phyloP scores from a whole-genome alignment of 495 filamentous ascomycete species.

The Tuber melanosporum region DNA sequence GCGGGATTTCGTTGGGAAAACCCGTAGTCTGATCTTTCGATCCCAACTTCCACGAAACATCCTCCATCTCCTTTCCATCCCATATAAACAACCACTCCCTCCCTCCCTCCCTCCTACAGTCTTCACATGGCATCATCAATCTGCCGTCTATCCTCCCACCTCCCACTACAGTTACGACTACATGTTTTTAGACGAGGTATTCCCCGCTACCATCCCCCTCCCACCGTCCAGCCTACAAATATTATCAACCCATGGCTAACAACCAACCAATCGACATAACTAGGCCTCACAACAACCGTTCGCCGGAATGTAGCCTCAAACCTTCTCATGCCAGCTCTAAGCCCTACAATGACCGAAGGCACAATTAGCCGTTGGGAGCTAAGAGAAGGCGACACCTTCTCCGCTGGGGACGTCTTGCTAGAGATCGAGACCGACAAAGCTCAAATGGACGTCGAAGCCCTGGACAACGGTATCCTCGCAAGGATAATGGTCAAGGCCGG shows the following conservation, averaged over 20 bases:
- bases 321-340: constrained; percentile 80
- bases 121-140: constrained; percentile 46
- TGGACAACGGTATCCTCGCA: constrained; percentile 70
- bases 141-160: constrained; percentile 45
- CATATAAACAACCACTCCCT: constrained; percentile 5
- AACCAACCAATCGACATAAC: background rate
- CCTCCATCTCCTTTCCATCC: constrained; percentile 5
- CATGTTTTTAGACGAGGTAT: constrained; percentile 51
- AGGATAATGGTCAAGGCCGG: constrained; percentile 65
- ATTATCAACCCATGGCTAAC: constrained; percentile 1
- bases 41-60: constrained; percentile 1
- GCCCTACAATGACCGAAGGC: constrained; percentile 80
- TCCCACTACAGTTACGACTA: constrained; percentile 48
- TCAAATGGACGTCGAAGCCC: constrained; percentile 84
- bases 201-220: constrained; percentile 16
- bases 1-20: background rate
- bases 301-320: constrained; percentile 60
- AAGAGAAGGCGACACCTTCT: constrained; percentile 68
- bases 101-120: background rate
- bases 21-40: background rate
- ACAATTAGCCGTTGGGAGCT: constrained; percentile 71
- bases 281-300: constrained; percentile 60
- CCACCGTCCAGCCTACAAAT: background rate
- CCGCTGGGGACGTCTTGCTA: constrained; percentile 70
- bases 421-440: constrained; percentile 88